These are phyloP conservation scores for Yamadazyma epiphylla DNA, from an alignment of 1,139 yeast species.

Conservation along the genomic window DNA sequence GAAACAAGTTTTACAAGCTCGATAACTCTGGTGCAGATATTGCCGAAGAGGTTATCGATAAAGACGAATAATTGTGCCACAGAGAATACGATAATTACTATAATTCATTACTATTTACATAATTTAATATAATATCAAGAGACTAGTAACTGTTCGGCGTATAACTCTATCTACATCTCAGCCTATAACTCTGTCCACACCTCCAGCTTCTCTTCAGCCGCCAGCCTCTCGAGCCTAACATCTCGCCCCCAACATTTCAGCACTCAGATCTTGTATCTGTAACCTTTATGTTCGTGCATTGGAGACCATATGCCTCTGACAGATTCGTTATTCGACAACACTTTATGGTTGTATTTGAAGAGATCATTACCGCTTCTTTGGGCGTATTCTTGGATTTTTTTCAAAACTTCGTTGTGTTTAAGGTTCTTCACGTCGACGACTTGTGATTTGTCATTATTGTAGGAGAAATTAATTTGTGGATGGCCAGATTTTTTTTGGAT, in stretches of 20 bases:
- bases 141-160: no score
- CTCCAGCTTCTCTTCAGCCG: no score
- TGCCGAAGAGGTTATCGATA: no score
- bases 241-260: background rate
- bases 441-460: slow-evolving; percentile 31
- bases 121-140: no score
- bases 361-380: slow-evolving; percentile 39
- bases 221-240: no score
- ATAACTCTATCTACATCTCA: slow-evolving; percentile 19
- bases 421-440: slow-evolving; percentile 52
- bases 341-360: slow-evolving; percentile 58
- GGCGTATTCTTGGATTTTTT: slow-evolving; percentile 53
- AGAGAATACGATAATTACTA: no score
- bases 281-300: slow-evolving; percentile 68
- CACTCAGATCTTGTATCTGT: slow-evolving; percentile 60
- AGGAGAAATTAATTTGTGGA: slow-evolving; percentile 72
- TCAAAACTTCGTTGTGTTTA: slow-evolving; percentile 56
- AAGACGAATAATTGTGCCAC: no score
- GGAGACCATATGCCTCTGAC: slow-evolving; percentile 99
- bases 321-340: slow-evolving; percentile 72
- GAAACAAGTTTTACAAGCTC: slow-evolving; percentile 53
- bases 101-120: background rate
- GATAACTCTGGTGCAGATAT: slow-evolving; percentile 17
- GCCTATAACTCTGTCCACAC: no score
- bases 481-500: slow-evolving; percentile 73